phyloP scores from a whole-genome alignment of 495 filamentous ascomycete species.

The Daldinia loculata region DNA sequence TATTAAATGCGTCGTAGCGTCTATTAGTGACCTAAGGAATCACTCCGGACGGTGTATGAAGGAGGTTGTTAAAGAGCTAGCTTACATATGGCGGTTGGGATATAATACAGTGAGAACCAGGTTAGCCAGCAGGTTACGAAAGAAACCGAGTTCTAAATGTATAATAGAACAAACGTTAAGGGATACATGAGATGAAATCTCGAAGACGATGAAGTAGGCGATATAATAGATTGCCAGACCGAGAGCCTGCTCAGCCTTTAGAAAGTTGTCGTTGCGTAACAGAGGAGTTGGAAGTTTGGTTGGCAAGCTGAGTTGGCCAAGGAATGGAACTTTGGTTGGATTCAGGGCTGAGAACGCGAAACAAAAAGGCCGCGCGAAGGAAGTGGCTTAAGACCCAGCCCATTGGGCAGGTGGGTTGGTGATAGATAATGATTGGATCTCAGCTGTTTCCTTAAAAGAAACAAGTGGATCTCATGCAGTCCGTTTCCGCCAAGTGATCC shows the following conservation, averaged over 20 bases:
- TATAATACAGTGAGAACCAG: constrained; percentile 2
- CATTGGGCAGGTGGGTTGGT: constrained; percentile 29
- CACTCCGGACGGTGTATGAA: not conserved
- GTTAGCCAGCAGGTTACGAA: not conserved
- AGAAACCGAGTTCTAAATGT: constrained; percentile 22
- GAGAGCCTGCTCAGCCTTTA: constrained; percentile 43
- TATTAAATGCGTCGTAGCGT: not conserved
- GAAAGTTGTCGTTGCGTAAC: constrained; percentile 11
- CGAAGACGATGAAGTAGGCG: not conserved
- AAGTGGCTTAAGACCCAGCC: constrained; percentile 8
- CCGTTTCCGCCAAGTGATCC: constrained; percentile 18
- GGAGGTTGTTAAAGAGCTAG: not conserved
- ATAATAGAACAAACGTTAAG: constrained; percentile 9
- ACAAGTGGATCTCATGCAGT: constrained; percentile 15
- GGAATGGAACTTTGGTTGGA: constrained; percentile 1
- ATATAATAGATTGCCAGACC: constrained; percentile 18
- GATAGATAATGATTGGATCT: constrained; percentile 27
- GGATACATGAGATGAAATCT: constrained; percentile 24
- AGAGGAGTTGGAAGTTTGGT: constrained; percentile 1
- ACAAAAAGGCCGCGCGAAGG: constrained; percentile 7
- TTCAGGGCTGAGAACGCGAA: constrained; percentile 24
- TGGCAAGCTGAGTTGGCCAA: not conserved
- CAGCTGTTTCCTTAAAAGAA: constrained; percentile 7
- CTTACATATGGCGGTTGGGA: constrained; percentile 27
- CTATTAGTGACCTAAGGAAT: constrained; percentile 17